A percentile compares a stretch with the other conserved stretches of the same genome.
These are phyloP conservation scores for Clonostachys byssicola DNA, from an alignment of 2,329 filamentous ascomycete genomes.

Conservation along the genomic window DNA sequence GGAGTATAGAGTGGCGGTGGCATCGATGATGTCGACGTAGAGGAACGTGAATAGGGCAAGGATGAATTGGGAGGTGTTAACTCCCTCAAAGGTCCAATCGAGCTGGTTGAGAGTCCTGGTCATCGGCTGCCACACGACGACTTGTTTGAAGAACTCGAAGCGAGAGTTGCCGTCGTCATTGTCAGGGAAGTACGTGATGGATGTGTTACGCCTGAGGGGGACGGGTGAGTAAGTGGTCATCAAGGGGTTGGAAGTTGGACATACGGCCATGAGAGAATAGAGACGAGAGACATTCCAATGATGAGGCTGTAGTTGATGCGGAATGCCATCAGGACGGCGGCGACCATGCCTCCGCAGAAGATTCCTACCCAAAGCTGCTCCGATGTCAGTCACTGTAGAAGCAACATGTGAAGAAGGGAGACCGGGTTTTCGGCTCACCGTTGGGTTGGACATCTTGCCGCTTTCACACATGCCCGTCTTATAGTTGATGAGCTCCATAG, in stretches of 20 bases:
- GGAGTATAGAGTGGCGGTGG: constrained; percentile 74
- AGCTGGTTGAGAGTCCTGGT: constrained; percentile 57
- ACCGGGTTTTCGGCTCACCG: constrained; percentile 31
- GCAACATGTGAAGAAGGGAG: background rate
- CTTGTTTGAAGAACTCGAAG: constrained; percentile 70
- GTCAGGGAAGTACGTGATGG: constrained; percentile 70
- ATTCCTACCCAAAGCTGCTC: constrained; percentile 78
- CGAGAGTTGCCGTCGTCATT: constrained; percentile 57
- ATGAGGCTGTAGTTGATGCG: constrained; percentile 73
- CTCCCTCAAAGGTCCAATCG: constrained; percentile 56
- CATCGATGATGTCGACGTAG: constrained; percentile 77
- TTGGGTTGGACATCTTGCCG: constrained; percentile 73
- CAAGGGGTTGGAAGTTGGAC: constrained; percentile 16
- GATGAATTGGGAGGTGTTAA: constrained; percentile 56
- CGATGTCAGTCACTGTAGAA: background rate
- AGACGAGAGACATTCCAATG: constrained; percentile 67
- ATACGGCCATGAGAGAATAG: constrained; percentile 71
- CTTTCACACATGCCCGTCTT: constrained; percentile 44
- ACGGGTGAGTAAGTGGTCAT: background rate
- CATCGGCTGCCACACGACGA: constrained; percentile 70
- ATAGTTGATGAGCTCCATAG: constrained; percentile 43
- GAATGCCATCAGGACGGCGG: constrained; percentile 76
- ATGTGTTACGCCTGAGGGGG: constrained; percentile 50
- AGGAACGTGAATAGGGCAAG: constrained; percentile 73
- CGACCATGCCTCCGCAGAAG: constrained; percentile 74